A percentile compares a stretch with the other conserved stretches of the same genome.
Evolutionary conservation across 768 basidiomycete species (phyloP).

Genomic region (Kwoniella bestiolae): DNA sequence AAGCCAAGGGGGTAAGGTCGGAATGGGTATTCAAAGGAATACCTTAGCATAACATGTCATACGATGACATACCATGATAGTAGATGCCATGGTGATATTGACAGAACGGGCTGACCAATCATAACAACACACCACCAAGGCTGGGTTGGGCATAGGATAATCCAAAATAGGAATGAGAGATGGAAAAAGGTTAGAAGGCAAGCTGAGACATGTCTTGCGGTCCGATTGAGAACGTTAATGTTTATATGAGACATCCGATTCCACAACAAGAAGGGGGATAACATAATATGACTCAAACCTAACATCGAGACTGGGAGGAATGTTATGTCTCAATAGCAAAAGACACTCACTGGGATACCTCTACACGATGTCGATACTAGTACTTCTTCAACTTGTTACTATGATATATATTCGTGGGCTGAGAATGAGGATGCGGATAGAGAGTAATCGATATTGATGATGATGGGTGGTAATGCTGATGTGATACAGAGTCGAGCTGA

Average conservation of each 20-base stretch:
- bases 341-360: background rate
- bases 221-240: constrained; percentile 8
- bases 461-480: background rate
- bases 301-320: background rate
- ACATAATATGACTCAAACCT: background rate
- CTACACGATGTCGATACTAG: background rate
- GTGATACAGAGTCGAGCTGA: background rate
- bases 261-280: background rate
- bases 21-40: background rate
- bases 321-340: background rate
- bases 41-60: background rate
- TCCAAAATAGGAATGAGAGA: background rate
- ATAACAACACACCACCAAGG: too few species aligned
- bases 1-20: background rate
- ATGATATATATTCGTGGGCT: background rate
- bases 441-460: background rate
- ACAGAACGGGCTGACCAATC: constrained; percentile 1
- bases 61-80: background rate
- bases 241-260: constrained; percentile 16
- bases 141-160: background rate
- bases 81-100: background rate
- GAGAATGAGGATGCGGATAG: background rate
- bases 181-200: constrained; percentile 1
- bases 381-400: background rate
- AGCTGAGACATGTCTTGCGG: constrained; percentile 22